Conservation (phyloP, 805 yeast genomes). For the Nadsonia fulvescens region DNA sequence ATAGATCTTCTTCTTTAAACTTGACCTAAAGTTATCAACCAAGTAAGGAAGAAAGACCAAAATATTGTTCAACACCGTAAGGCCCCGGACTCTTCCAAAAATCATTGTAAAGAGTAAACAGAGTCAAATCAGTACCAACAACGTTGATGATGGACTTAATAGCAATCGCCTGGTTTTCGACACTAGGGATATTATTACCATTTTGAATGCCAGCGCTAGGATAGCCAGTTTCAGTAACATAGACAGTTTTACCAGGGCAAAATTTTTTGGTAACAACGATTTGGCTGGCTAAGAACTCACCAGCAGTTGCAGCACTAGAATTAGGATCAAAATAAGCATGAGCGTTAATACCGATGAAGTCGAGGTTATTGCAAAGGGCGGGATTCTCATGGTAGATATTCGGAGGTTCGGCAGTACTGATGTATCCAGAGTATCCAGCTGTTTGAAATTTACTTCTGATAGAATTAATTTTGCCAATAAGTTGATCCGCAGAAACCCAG, state of each 20-base stretch:
- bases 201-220: slow-evolving; percentile 57
- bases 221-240: slow-evolving; percentile 78
- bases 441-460: slow-evolving; percentile 38
- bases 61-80: slow-evolving; percentile 72
- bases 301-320: slow-evolving; percentile 49
- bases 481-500: slow-evolving; percentile 40
- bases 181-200: slow-evolving; percentile 57
- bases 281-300: slow-evolving; percentile 52
- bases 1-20: no score
- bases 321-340: slow-evolving; percentile 62
- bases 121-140: slow-evolving; percentile 34
- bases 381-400: slow-evolving; percentile 46
- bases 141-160: slow-evolving; percentile 41
- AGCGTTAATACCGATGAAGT: slow-evolving; percentile 71
- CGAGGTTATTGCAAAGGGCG: slow-evolving; percentile 56
- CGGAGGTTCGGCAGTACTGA: slow-evolving; percentile 88
- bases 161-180: slow-evolving; percentile 55
- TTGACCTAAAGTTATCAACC: no score
- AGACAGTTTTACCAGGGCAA: slow-evolving; percentile 37
- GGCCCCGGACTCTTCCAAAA: slow-evolving; percentile 76
- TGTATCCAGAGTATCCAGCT: slow-evolving; percentile 62
- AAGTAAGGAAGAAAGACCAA: slow-evolving; percentile 33
- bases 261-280: slow-evolving; percentile 30
- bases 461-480: slow-evolving; percentile 42
- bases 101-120: slow-evolving; percentile 70